phyloP scores from a whole-genome alignment of 306 rosid genomes.

The Alnus glutinosa region DNA sequence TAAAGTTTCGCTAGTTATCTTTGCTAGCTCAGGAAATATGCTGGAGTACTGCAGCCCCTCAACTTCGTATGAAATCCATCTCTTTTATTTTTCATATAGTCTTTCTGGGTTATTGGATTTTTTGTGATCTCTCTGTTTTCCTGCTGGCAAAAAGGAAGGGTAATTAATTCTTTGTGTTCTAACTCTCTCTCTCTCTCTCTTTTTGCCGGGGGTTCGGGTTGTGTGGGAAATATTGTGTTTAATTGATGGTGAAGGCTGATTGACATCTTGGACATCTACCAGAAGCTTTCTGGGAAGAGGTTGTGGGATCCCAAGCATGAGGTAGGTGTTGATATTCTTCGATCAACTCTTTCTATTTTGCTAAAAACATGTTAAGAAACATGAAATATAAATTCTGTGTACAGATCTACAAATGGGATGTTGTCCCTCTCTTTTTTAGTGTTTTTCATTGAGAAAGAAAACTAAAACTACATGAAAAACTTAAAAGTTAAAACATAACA shows the following conservation, averaged over 20 bases:
- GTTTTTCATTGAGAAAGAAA: conserved; percentile 32
- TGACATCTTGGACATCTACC: conserved; percentile 65
- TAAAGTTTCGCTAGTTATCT: conserved; percentile 67
- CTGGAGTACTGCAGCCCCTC: conserved; percentile 66
- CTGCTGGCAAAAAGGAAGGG: too few relatives aligned
- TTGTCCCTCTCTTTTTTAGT: not conserved
- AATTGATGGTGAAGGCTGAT: conserved; percentile 52
- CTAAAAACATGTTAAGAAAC: conserved; percentile 48
- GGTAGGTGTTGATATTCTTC: conserved; percentile 38
- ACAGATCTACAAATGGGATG: conserved; percentile 67
- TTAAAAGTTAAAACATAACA: not conserved
- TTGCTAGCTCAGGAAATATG: conserved; percentile 67
- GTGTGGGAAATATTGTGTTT: too few relatives aligned
- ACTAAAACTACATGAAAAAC: conserved; percentile 32
- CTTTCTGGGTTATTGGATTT: too few relatives aligned
- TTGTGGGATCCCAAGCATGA: conserved; percentile 95
- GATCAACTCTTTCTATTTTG: conserved; percentile 16
- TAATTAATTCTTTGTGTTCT: too few relatives aligned
- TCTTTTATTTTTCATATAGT: too few relatives aligned
- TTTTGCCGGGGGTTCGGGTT: too few relatives aligned
- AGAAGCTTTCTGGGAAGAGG: conserved; percentile 58
- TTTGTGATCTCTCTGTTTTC: too few relatives aligned
- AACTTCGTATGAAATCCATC: conserved; percentile 41
- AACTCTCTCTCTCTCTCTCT: too few relatives aligned
- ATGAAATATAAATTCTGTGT: conserved; percentile 32